Conservation (phyloP, 495 filamentous ascomycete species). For the Evernia prunastri region DNA sequence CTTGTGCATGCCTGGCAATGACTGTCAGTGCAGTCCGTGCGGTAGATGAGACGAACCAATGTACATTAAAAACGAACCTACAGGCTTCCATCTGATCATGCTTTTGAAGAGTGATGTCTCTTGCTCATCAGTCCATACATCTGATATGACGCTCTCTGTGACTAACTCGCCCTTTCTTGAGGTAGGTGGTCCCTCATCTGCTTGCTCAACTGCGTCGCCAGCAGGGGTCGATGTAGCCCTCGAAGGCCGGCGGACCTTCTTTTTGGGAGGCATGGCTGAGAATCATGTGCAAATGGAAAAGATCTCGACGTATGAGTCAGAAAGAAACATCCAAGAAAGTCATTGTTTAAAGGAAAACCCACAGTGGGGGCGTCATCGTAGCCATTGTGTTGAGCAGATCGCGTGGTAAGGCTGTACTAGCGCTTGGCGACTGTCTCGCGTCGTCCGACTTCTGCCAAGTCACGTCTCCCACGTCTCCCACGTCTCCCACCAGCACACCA, state of each 20-base stretch:
- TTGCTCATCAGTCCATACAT: conserved; percentile 93
- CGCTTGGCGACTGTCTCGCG: background rate
- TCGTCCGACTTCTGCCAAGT: background rate
- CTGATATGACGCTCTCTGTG: conserved; percentile 37
- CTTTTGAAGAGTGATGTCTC: conserved; percentile 86
- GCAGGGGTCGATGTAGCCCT: conserved; percentile 30
- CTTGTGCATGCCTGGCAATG: conserved; percentile 77
- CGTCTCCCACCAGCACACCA: too few species aligned
- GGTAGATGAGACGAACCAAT: background rate
- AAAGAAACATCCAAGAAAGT: background rate
- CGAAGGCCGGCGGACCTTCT: conserved; percentile 45
- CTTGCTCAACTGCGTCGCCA: conserved; percentile 39
- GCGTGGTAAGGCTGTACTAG: conserved; percentile 7
- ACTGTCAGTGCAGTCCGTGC: conserved; percentile 8
- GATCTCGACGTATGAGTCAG: too few species aligned
- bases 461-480: conserved; percentile 4
- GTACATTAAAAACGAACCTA: conserved; percentile 51
- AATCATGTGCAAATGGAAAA: background rate
- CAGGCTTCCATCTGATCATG: conserved; percentile 87
- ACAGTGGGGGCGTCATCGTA: background rate
- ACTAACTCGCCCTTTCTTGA: conserved; percentile 21
- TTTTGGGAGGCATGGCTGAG: conserved; percentile 65
- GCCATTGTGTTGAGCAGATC: background rate
- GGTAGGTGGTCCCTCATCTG: conserved; percentile 36
- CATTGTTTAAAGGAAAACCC: background rate